Conservation (phyloP, 257 asterid species). For the Handroanthus guayacan region DNA sequence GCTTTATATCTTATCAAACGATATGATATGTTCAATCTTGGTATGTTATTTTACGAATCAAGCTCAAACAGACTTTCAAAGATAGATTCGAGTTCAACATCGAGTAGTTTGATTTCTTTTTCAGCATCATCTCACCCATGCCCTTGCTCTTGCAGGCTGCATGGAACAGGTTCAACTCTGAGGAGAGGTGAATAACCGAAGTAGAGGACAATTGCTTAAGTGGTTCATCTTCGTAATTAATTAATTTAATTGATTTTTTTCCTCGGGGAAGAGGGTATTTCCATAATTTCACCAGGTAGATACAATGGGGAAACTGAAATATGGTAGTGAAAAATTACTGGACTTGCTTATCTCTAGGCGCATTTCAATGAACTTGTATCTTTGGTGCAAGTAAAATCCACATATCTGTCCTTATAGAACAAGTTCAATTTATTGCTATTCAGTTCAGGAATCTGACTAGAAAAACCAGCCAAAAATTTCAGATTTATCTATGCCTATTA, state of each 20-base stretch:
- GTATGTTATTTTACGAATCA: no score
- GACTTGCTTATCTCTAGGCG: slow-evolving; percentile 17
- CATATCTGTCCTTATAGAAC: not conserved
- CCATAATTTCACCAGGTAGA: slow-evolving; percentile 28
- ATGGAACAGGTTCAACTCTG: slow-evolving; percentile 91
- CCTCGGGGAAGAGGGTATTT: slow-evolving; percentile 4
- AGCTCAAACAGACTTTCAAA: no score
- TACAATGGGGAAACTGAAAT: not conserved
- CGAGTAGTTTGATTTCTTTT: not conserved
- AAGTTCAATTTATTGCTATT: not conserved
- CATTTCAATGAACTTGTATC: slow-evolving; percentile 13
- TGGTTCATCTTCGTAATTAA: slow-evolving; percentile 33
- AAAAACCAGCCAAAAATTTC: not conserved
- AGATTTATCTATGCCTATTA: not conserved
- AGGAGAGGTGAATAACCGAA: slow-evolving; percentile 65
- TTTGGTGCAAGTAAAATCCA: not conserved
- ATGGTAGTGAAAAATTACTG: slow-evolving; percentile 2
- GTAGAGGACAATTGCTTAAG: slow-evolving; percentile 12
- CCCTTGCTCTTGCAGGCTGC: slow-evolving; percentile 65
- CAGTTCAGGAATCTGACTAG: not conserved
- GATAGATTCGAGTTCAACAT: no score
- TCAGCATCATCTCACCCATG: slow-evolving; percentile 15
- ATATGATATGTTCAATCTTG: no score
- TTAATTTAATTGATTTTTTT: slow-evolving; percentile 41
- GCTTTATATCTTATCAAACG: no score